Base-by-base conservation (phyloP, 495 filamentous ascomycete genomes). In the Hypoxylon cercidicola region DNA sequence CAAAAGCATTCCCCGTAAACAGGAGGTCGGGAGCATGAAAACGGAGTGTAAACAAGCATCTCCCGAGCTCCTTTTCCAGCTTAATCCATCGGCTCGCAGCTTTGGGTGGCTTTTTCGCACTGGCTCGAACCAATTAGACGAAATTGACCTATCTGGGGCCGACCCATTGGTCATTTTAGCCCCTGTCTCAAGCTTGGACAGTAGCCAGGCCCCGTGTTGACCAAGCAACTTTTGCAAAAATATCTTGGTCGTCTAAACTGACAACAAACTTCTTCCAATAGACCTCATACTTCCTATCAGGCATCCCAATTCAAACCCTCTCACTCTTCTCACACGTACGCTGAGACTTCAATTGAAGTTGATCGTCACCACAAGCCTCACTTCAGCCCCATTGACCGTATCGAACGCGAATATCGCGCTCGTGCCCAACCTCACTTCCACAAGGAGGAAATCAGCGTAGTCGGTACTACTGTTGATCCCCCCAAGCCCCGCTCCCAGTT, bases 391-490 rank as follows among this genome's bases (percentile, higher is more conserved):
- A 85, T 96, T 77, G 93, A 97, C 84, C 75, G 90, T 64, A 89
- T 89, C 74, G 93, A 96, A 81, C 87, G 87, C 77, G 86, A 94
- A 75, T 95, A 90, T 79, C 92, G 93, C 76, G 84, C 89, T 77
- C 89, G 89, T 68, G 82, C 88, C 77, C 85, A 90, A 70, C 88
- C 90, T 51, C 68, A 72, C 43, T 55, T 56, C 70, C 68, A 74
- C 70, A 74, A 77, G 55, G 72, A 79, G 53, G 67, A 75, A 16
- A 59, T 63, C 63, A 75, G 57, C 54, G 69, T 74, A 55, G 61
- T 70, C 53, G 70, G 71, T 47, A 61, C 72, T 46, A 79, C 77
- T 32, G 68, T 80, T 44, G 78, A 78, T 54, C 65, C 68, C 32
- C 70, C 73, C 21, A 40, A 15, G 44, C 52, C 52, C 12, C n/a